Evolutionary conservation across 306 rosid species (phyloP).

Genomic region (Potentilla sterilis): DNA sequence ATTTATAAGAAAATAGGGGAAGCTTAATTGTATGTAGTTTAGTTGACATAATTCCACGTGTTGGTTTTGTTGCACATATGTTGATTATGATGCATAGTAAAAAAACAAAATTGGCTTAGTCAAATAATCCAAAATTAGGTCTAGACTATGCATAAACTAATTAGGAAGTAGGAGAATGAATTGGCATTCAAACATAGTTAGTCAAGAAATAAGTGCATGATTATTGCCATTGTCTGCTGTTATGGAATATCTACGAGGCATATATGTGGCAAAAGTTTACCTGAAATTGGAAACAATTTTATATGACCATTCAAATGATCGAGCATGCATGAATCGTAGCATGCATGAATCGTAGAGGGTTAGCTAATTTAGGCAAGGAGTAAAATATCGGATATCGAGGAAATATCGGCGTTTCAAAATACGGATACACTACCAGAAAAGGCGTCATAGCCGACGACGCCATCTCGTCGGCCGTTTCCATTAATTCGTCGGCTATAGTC

Average conservation of each 20-base stretch:
- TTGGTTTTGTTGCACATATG: background rate
- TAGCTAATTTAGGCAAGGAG: background rate
- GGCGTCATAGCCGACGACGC: too few species aligned
- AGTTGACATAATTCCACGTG: constrained; percentile 1
- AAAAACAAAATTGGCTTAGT: background rate
- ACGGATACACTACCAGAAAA: too few species aligned
- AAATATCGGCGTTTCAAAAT: too few species aligned
- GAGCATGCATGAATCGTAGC: too few species aligned
- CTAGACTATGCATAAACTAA: background rate
- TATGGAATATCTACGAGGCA: background rate
- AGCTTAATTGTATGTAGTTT: background rate
- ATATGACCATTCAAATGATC: too few species aligned
- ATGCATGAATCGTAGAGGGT: too few species aligned
- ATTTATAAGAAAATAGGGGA: background rate
- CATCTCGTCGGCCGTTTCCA: too few species aligned
- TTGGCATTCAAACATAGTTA: background rate
- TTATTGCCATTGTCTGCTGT: constrained; percentile 21
- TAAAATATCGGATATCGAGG: too few species aligned
- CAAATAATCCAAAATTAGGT: background rate
- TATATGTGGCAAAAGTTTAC: background rate
- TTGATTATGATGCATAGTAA: too few species aligned
- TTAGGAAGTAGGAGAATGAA: background rate
- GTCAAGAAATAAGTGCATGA: constrained; percentile 17
- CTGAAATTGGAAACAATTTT: background rate
- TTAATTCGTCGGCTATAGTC: too few species aligned